These are phyloP conservation scores for Priceomyces melissophilus DNA, from an alignment of 805 yeast species.

Conservation along the genomic window DNA sequence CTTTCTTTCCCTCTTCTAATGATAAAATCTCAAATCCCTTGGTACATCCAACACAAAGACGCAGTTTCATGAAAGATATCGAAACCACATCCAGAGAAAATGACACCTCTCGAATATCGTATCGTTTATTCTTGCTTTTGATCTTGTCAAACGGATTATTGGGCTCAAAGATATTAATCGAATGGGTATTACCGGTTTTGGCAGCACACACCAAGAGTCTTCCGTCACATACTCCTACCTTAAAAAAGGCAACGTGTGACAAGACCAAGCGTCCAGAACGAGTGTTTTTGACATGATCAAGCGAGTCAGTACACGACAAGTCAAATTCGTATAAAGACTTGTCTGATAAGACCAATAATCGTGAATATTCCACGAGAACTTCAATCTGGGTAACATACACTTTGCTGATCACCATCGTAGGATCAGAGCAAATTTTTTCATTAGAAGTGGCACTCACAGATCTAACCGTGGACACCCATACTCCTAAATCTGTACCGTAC, in stretches of 20 bases:
- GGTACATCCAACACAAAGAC: slow-evolving; percentile 91
- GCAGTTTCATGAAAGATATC: slow-evolving; percentile 83
- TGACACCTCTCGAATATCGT: slow-evolving; percentile 68
- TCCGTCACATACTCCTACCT: slow-evolving; percentile 90
- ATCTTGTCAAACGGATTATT: slow-evolving; percentile 58
- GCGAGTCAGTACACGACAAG: slow-evolving; percentile 48
- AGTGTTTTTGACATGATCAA: slow-evolving; percentile 48
- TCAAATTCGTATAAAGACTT: slow-evolving; percentile 77
- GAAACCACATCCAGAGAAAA: slow-evolving; percentile 90
- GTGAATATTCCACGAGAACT: slow-evolving; percentile 86
- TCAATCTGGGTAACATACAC: slow-evolving; percentile 84
- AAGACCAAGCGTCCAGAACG: slow-evolving; percentile 74
- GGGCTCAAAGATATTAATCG: slow-evolving; percentile 86
- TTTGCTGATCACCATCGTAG: slow-evolving; percentile 70
- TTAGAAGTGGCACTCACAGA: slow-evolving; percentile 49
- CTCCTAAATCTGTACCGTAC: slow-evolving; percentile 90
- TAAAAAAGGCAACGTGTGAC: slow-evolving; percentile 86
- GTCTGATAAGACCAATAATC: slow-evolving; percentile 76
- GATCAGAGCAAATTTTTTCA: slow-evolving; percentile 59
- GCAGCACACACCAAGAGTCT: slow-evolving; percentile 87
- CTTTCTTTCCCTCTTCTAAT: slow-evolving; percentile 77
- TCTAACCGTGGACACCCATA: slow-evolving; percentile 74
- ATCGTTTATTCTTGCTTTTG: slow-evolving; percentile 59
- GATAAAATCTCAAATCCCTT: slow-evolving; percentile 95
- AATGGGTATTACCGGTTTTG: slow-evolving; percentile 71